Evolutionary conservation across 495 filamentous ascomycete genomes (phyloP).

Genomic region (Aspergillus conjunctus): DNA sequence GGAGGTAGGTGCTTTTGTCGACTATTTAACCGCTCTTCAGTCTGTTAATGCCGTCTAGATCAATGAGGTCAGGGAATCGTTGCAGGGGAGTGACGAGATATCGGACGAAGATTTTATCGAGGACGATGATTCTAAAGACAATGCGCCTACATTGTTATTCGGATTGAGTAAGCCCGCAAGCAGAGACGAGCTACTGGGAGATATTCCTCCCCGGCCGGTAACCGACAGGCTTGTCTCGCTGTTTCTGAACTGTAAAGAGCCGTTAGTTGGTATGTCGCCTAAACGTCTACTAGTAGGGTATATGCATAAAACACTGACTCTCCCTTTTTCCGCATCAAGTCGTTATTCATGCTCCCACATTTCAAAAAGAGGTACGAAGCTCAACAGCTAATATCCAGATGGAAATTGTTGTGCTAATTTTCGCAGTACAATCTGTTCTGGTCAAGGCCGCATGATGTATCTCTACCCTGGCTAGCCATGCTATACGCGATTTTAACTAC

Average conservation of each 20-base stretch:
- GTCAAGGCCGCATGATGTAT: slow-evolving; percentile 31
- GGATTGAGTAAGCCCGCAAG: slow-evolving; percentile 36
- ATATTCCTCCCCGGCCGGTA: slow-evolving; percentile 44
- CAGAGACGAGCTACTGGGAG: slow-evolving; percentile 41
- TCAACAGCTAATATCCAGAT: neutral
- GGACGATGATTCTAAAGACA: slow-evolving; percentile 23
- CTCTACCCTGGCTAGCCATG: slow-evolving; percentile 42
- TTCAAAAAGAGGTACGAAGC: slow-evolving; percentile 21
- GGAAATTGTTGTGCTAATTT: neutral
- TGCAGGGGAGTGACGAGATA: slow-evolving; percentile 21
- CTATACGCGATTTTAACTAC: slow-evolving; percentile 41
- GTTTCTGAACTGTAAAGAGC: slow-evolving; percentile 49
- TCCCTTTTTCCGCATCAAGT: slow-evolving; percentile 5
- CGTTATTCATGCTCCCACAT: slow-evolving; percentile 20
- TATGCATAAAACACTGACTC: neutral
- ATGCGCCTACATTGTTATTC: slow-evolving; percentile 41
- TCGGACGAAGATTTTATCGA: slow-evolving; percentile 29
- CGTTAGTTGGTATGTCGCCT: slow-evolving; percentile 37
- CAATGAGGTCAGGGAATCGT: slow-evolving; percentile 31
- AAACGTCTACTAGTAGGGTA: neutral
- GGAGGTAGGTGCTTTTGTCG: slow-evolving; percentile 41
- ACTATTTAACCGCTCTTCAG: slow-evolving; percentile 1
- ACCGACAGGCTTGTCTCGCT: slow-evolving; percentile 49
- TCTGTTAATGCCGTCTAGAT: slow-evolving; percentile 32
- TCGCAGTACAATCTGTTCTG: slow-evolving; percentile 43